Evolutionary conservation across 2,329 filamentous ascomycete species (phyloP).

Genomic region (Nothophaeocryptopus gaeumannii): DNA sequence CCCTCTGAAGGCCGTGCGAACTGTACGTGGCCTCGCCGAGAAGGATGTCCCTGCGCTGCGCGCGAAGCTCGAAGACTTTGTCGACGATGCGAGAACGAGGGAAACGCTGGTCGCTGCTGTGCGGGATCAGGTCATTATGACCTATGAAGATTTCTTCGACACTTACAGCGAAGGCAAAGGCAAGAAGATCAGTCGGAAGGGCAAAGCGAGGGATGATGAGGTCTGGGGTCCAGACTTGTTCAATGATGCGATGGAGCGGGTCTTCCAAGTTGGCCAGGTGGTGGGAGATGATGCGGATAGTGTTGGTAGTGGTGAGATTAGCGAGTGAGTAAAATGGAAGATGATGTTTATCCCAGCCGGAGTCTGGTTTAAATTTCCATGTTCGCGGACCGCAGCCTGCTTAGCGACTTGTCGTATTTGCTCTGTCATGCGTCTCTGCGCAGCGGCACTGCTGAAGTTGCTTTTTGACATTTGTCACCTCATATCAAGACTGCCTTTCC

Average conservation of each 20-base stretch:
- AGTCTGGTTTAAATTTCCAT: too few relatives aligned
- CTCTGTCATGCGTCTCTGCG: too few relatives aligned
- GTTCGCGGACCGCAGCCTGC: too few relatives aligned
- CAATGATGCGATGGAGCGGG: conserved; percentile 58
- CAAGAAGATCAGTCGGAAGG: conserved; percentile 46
- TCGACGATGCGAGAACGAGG: conserved; percentile 62
- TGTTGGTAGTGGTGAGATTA: conserved; percentile 22
- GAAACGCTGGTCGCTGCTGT: conserved; percentile 66
- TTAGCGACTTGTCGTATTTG: too few relatives aligned
- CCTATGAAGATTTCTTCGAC: conserved; percentile 65
- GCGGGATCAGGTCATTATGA: conserved; percentile 60
- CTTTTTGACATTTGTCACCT: too few relatives aligned
- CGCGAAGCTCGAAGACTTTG: conserved; percentile 58
- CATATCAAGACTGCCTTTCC: too few relatives aligned
- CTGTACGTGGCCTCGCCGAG: conserved; percentile 55
- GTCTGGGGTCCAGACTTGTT: conserved; percentile 66
- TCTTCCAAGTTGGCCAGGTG: conserved; percentile 56
- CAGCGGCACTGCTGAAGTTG: too few relatives aligned
- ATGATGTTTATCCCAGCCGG: too few relatives aligned
- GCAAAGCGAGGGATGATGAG: conserved; percentile 60
- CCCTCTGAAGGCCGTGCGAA: conserved; percentile 35
- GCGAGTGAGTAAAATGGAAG: conserved; percentile 7
- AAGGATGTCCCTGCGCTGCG: conserved; percentile 57
- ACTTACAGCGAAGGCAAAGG: conserved; percentile 43
- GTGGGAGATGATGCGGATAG: conserved; percentile 32